Evolutionary conservation across 148 eudicot species (phyloP).

Genomic region (Heliamphora exappendiculata): DNA sequence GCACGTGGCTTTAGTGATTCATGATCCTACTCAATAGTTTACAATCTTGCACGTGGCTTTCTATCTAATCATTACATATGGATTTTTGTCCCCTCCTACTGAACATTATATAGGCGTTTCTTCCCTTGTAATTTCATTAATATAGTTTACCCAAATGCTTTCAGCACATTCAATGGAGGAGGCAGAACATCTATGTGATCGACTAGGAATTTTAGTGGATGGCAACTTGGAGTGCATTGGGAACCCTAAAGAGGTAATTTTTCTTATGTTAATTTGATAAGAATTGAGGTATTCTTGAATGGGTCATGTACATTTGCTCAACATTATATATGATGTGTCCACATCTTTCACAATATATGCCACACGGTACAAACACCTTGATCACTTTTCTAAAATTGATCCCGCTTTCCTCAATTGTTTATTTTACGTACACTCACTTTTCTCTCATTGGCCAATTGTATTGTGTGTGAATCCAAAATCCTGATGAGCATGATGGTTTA

Average conservation of each 20-base stretch:
- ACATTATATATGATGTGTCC: background rate
- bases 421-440: background rate
- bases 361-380: background rate
- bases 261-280: too few species aligned
- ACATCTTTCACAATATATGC: background rate
- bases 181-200: slow-evolving; percentile 86
- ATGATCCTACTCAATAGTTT: background rate
- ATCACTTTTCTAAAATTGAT: too few species aligned
- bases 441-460: background rate
- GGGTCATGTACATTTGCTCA: background rate
- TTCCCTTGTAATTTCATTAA: slow-evolving; percentile 1
- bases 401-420: background rate
- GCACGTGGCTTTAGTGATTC: background rate
- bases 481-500: background rate
- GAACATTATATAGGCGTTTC: background rate
- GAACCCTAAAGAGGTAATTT: slow-evolving; percentile 71
- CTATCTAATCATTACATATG: background rate
- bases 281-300: too few species aligned
- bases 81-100: background rate
- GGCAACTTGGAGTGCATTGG: slow-evolving; percentile 87
- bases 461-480: background rate
- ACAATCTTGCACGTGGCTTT: background rate
- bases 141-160: slow-evolving; percentile 8
- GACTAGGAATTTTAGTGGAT: slow-evolving; percentile 84
- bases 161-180: slow-evolving; percentile 97